phyloP scores from a whole-genome alignment of 2,329 filamentous ascomycete genomes.

The Calonectria montana region DNA sequence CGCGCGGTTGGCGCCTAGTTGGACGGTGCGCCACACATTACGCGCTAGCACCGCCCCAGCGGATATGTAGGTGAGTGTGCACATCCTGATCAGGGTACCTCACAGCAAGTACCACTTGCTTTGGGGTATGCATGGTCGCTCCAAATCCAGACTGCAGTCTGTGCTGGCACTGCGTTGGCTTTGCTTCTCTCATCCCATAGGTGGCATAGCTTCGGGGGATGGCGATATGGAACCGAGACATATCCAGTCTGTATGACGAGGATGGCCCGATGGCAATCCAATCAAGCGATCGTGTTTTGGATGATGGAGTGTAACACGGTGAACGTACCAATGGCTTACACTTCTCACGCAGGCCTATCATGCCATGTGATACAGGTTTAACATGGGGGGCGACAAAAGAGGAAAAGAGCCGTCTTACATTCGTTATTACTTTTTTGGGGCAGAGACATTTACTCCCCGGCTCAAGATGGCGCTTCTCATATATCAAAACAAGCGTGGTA shows the following conservation, averaged over 20 bases:
- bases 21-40: constrained; percentile 22
- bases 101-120: not conserved
- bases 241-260: not conserved
- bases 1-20: constrained; percentile 33
- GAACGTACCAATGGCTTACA: not conserved
- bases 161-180: not conserved
- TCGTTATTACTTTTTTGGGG: not conserved
- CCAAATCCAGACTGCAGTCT: not conserved
- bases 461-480: not conserved
- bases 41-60: constrained; percentile 26
- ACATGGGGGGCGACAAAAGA: not conserved
- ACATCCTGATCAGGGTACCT: not conserved
- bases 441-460: not conserved
- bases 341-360: not conserved
- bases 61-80: not conserved
- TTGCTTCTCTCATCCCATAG: no score
- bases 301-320: not conserved
- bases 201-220: not conserved
- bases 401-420: not conserved
- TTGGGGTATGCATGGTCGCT: not conserved
- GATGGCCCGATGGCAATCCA: not conserved
- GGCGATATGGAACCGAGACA: not conserved
- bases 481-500: not conserved
- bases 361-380: not conserved
- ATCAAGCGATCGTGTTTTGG: not conserved